Evolutionary conservation across 352 stramenopile genomes (phyloP), one percentile per base, ranked within the genome.

Genomic region (Pythium diclinum): DNA sequence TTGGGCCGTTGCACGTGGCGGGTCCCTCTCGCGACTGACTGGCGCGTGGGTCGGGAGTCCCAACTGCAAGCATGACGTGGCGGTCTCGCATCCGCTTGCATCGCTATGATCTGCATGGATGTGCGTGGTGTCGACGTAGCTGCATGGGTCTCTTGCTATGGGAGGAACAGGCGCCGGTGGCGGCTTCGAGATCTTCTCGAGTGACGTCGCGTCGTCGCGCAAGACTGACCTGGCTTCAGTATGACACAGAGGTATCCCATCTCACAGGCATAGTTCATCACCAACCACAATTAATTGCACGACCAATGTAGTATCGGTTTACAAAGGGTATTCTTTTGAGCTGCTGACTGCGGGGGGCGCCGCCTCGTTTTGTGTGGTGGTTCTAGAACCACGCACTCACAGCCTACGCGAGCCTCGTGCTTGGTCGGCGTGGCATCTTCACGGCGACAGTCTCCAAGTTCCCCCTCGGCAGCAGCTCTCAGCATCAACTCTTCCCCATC

Each of bases 351-450:
- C n/a, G 44, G 44, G 44, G 44, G 44, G 44, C 44, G 44, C 44
- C 44, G 19, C 44, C 44, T 51, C 44, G 44, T 65, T 65, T 58
- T 58, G 46, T 65, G 32, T 53, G 44, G 58, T 71, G 57, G 58
- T 72, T 68, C 60, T 68, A 68, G 59, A 68, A 72, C 60, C 54
- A 66, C 55, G 54, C 59, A 68, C 60, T 60, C 55, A 19, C 23
- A 58, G 40, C 49, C 49, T 63, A 17, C 36, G 36, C 36, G 40
- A 44, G 36, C 36, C 36, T 44, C 4, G 42, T 48, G 42, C 42
- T 51, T 51, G 44, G 44, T 51, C 44, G 44, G 44, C 44, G 21
- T 51, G 44, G 44, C 44, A 30, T 51, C 44, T 51, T 28, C 44
- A 21, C 19, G 44, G n/a, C 44, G 19, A 25, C 44, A 51, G 44